Percentiles rank a stretch among this genome's conserved stretches.
These are phyloP conservation scores for Kandelia obovata DNA, from an alignment of 345 rosid species.

Conservation along the genomic window DNA sequence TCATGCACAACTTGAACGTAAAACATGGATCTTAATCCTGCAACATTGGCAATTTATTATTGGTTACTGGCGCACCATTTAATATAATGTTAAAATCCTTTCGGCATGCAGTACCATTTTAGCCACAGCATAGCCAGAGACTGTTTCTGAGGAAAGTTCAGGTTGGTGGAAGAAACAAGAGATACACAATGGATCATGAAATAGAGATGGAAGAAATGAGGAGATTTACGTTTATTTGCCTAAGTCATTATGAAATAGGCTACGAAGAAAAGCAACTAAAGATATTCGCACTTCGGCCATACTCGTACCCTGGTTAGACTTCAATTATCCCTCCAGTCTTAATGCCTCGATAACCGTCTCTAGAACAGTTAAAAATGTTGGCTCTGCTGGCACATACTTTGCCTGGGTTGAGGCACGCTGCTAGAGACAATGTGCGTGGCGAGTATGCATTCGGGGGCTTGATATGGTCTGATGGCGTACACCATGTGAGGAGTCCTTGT, in stretches of 20 bases:
- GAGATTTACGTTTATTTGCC: no score
- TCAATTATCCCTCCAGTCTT: conserved; percentile 62
- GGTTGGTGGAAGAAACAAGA: no score
- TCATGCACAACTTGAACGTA: no score
- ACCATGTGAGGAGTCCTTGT: conserved; percentile 44
- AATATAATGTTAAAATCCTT: no score
- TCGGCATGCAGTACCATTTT: no score
- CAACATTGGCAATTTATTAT: no score
- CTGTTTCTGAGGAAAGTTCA: no score
- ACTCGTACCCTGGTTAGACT: conserved; percentile 31
- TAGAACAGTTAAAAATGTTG: conserved; percentile 47
- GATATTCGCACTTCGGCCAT: conserved; percentile 15
- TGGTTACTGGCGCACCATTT: no score
- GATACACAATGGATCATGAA: no score
- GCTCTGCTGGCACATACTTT: conserved; percentile 34
- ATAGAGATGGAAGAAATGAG: no score
- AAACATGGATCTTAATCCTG: neutral
- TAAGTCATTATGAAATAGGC: conserved; percentile 8
- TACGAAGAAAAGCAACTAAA: conserved; percentile 21
- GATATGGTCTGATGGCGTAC: conserved; percentile 51
- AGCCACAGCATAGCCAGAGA: no score
- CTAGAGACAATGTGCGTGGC: neutral
- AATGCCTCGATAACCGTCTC: conserved; percentile 16
- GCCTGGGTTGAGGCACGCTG: conserved; percentile 20
- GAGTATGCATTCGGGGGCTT: conserved; percentile 37